Evolutionary conservation across 768 basidiomycete species (phyloP), one percentile per base, ranked within the genome.

Genomic region (Tulasnella sp.): DNA sequence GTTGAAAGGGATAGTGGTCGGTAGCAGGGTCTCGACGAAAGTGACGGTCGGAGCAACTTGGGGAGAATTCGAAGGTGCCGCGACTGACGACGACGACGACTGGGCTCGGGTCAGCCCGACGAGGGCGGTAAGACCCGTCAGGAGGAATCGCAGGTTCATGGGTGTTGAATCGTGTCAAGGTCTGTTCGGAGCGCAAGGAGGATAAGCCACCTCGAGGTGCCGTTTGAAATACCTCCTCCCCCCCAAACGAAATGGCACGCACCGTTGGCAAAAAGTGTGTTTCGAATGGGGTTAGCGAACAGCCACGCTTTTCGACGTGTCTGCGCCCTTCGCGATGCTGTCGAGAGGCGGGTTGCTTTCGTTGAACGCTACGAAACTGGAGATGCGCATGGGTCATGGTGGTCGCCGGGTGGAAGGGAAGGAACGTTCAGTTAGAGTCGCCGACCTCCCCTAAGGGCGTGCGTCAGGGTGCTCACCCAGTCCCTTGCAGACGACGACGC

Each of bases 1-100:
- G 74, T 90, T 92, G 79, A 89, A 89, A 84, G 91, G 91, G 83
- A 88, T 86, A 76, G 88, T 83, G 61, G 88, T 88, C n/a, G 91
- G 88, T 72, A 92, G 80, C 40, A 88, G 83, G 48, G 88, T 85
- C 79, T 85, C 84, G 74, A 92, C 81, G 42, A 88, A 83, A 48
- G 88, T 85, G 79, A 85, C 84, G n/a, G 75, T 76, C 57, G 75
- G 48, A n/a, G 48, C 32, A 39, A 76, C 61, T 67, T 67, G 61
- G 61, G 61, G 61, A 67, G 61, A 67, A 67, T 67, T 67, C 61
- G 61, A 67, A 67, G 26, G 29, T 51, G 51, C 51, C 51, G n/a
- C 3, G n/a, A n/a, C 51, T 4, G 51, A 51, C 61, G 32, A 35
- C 26, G 61, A 67, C 32, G 61, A 67, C 23, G 61, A 67, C 16